phyloP scores from a whole-genome alignment of 352 stramenopile genomes.

The Globisporangium alternatum region DNA sequence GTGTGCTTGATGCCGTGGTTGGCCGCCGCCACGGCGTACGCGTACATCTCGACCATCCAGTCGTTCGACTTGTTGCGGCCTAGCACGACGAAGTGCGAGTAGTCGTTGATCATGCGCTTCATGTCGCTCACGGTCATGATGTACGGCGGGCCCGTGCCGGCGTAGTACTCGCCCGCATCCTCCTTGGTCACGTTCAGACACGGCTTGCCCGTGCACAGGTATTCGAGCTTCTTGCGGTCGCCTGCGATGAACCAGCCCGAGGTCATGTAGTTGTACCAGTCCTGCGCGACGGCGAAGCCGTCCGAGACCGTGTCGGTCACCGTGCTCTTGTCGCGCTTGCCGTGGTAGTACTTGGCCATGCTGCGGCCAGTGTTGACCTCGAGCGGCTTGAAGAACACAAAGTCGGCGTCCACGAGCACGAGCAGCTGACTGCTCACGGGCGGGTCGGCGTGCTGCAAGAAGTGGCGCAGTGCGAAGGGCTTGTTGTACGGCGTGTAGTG shows the following conservation, averaged over 20 bases:
- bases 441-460: constrained; percentile 24
- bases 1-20: constrained; percentile 61
- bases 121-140: constrained; percentile 54
- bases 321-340: constrained; percentile 21
- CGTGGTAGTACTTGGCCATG: constrained; percentile 39
- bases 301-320: constrained; percentile 46
- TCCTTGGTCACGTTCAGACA: constrained; percentile 31
- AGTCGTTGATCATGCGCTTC: constrained; percentile 45
- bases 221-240: constrained; percentile 25
- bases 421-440: constrained; percentile 21
- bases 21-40: constrained; percentile 40
- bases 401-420: constrained; percentile 27
- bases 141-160: constrained; percentile 49
- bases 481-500: constrained; percentile 31
- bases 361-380: constrained; percentile 35
- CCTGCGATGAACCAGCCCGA: constrained; percentile 34
- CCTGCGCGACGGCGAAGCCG: constrained; percentile 41
- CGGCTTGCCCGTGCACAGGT: constrained; percentile 31
- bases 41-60: constrained; percentile 67
- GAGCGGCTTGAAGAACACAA: constrained; percentile 23
- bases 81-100: constrained; percentile 41
- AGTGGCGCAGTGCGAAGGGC: constrained; percentile 29
- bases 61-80: constrained; percentile 31
- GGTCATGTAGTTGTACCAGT: constrained; percentile 44
- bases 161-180: constrained; percentile 41